Evolutionary conservation across 2,329 filamentous ascomycete species (phyloP).

Genomic region (Ophiostoma sp.): DNA sequence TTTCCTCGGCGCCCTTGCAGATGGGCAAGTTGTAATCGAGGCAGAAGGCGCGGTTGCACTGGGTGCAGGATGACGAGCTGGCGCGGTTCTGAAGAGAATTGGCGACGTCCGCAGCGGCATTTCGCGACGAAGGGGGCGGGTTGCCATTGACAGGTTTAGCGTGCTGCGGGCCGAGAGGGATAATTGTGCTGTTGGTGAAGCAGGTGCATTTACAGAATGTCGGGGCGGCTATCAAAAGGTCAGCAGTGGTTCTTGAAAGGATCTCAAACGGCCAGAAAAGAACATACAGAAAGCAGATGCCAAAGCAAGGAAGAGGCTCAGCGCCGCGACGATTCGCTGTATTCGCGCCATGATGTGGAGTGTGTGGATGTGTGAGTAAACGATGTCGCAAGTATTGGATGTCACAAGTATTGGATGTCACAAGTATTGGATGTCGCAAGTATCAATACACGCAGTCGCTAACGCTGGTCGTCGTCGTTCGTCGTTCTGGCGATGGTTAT

Average conservation of each 20-base stretch:
- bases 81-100: constrained; percentile 35
- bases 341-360: constrained; percentile 42
- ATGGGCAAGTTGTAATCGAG: constrained; percentile 61
- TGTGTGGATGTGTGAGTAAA: background rate
- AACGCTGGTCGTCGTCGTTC: background rate
- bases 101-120: constrained; percentile 32
- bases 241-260: background rate
- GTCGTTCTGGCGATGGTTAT: background rate
- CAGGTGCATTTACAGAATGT: constrained; percentile 71
- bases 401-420: background rate
- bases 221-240: constrained; percentile 51
- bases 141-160: constrained; percentile 33
- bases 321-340: constrained; percentile 40
- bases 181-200: constrained; percentile 69
- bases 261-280: background rate
- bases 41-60: constrained; percentile 67
- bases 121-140: constrained; percentile 30
- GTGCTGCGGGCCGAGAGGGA: constrained; percentile 55
- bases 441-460: background rate
- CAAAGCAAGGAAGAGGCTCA: constrained; percentile 39
- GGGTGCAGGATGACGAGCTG: constrained; percentile 53
- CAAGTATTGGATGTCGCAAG: background rate
- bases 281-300: constrained; percentile 46
- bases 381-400: too few species aligned
- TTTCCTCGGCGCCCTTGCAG: constrained; percentile 62